Evolutionary conservation across 495 filamentous ascomycete genomes (phyloP), one percentile per base, ranked within the genome.

Genomic region (Acidiella bohemica): DNA sequence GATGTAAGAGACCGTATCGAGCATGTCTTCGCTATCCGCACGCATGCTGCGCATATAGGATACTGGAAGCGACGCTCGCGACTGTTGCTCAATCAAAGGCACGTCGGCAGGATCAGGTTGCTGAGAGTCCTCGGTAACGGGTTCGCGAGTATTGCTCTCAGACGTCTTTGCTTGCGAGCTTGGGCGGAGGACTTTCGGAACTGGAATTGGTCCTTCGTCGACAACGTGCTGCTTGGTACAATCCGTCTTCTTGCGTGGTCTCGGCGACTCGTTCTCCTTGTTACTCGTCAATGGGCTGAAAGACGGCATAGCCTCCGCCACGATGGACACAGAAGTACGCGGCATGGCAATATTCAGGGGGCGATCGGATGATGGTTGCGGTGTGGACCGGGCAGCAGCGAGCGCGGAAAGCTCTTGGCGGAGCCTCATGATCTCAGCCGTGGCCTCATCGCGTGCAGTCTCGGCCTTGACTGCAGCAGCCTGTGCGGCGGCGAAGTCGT

Each of bases 181-280:
- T 5, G 38, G 36, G 20, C 44, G 44, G 10, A 47, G 20, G 2
- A 43, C 16, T 20, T 39, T 23, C 12, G 34, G 39, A n/a, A 23
- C 39, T 12, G 35, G 38, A 5, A 43, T 27, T n/a, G 39, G 46
- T 2, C 16, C 32, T 12, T n/a, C 18, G 20, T 42, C 39, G 11
- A 39, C 14, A 2, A 41, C 22, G 0, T 41, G 25, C 13, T 41
- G 40, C 32, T 44, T 19, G 16, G 36, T 30, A 14, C 56, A 49
- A 32, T 51, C 47, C 6, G 46, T 54, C 42, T 55, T 56, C 46
- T 42, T 54, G 21, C 45, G 39, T 6, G 36, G 44, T n/a, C 34
- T 48, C 19, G 31, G 35, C 2, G 42, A 37, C 24, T 53, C 41
- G 12, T 22, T 39, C 36, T 44, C 28, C 25, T 45, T 41, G 8